Percentiles rank a stretch among this genome's conserved stretches.
phyloP scores from a whole-genome alignment of 805 yeast genomes.

The Metschnikowia picachoensis region DNA sequence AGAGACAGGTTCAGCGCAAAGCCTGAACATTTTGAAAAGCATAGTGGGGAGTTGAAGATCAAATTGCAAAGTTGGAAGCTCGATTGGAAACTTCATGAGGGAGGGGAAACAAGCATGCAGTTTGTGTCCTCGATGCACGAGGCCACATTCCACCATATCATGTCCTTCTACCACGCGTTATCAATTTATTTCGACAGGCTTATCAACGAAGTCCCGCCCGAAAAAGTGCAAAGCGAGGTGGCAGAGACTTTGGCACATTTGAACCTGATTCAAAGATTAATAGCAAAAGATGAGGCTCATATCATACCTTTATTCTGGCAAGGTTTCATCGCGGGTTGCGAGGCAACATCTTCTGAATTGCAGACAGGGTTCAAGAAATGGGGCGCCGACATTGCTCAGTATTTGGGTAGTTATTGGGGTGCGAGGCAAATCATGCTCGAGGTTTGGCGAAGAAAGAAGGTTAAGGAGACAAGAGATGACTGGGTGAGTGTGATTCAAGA shows the following conservation, averaged over 20 bases:
- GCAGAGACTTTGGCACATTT: constrained; percentile 59
- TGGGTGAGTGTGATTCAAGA: constrained; percentile 80
- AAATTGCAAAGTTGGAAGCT: constrained; percentile 62
- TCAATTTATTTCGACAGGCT: constrained; percentile 68
- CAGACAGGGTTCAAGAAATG: constrained; percentile 69
- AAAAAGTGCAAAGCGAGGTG: constrained; percentile 59
- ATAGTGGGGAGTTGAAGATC: constrained; percentile 33
- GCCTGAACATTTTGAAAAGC: constrained; percentile 33
- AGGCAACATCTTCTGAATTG: constrained; percentile 53
- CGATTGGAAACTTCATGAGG: constrained; percentile 60
- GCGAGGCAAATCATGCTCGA: constrained; percentile 82
- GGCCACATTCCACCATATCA: constrained; percentile 74
- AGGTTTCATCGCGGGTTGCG: constrained; percentile 85
- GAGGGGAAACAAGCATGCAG: constrained; percentile 16
- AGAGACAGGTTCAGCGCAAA: constrained; percentile 26
- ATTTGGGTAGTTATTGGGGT: constrained; percentile 76
- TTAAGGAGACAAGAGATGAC: constrained; percentile 53
- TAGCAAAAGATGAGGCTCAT: constrained; percentile 52
- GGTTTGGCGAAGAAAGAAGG: constrained; percentile 73
- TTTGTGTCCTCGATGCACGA: constrained; percentile 57
- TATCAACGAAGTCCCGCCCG: constrained; percentile 52
- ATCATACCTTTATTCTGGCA: constrained; percentile 83
- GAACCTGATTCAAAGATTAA: constrained; percentile 56
- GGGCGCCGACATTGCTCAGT: constrained; percentile 59
- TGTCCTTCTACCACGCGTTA: constrained; percentile 72